Conservation (phyloP, 2,329 filamentous ascomycete species). For the Diaporthe nobilis region DNA sequence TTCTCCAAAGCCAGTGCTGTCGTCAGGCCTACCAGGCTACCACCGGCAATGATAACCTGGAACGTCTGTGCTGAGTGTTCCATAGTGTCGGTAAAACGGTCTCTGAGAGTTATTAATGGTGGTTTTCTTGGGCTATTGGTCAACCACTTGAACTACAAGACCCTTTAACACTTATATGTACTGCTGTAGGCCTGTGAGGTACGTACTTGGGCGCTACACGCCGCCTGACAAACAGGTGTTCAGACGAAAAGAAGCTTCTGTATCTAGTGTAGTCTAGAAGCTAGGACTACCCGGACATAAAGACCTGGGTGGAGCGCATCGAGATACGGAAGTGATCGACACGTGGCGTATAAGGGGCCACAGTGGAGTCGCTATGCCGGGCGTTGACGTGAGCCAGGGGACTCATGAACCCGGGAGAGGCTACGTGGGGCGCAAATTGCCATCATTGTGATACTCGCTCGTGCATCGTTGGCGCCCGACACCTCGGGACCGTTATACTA, state of each 20-base stretch:
- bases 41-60: constrained; percentile 43
- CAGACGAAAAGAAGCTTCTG: not conserved
- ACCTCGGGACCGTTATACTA: constrained; percentile 10
- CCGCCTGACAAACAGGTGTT: not conserved
- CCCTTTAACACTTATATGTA: constrained; percentile 1
- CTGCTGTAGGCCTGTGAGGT: not conserved
- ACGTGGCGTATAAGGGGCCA: not conserved
- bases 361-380: not conserved
- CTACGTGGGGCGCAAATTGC: constrained; percentile 34
- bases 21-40: constrained; percentile 42
- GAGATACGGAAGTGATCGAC: not conserved
- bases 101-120: not conserved
- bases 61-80: constrained; percentile 10
- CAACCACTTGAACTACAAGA: not conserved
- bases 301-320: not conserved
- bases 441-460: constrained; percentile 35
- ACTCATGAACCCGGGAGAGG: constrained; percentile 31
- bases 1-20: constrained; percentile 42
- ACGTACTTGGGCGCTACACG: not conserved
- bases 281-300: not conserved
- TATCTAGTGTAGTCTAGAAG: no score
- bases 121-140: not conserved
- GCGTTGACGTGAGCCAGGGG: not conserved
- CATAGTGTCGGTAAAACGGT: not conserved
- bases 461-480: constrained; percentile 11